Percentiles rank a stretch among this genome's conserved stretches.
Evolutionary conservation across 2,329 filamentous ascomycete species (phyloP).

Genomic region (Xylaria digitata): DNA sequence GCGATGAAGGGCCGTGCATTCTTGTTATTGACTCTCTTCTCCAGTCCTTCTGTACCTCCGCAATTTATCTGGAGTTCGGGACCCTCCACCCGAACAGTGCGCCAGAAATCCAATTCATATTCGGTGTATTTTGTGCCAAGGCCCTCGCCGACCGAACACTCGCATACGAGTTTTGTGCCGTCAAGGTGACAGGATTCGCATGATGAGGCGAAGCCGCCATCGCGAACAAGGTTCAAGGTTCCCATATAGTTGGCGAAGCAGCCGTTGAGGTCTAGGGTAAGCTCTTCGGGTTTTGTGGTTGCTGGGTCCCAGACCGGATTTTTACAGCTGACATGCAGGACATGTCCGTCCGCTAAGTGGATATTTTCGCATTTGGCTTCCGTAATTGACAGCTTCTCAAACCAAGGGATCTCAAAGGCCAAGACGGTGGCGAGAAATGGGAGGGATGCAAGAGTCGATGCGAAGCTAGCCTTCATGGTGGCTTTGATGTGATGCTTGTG

Average conservation of each 20-base stretch:
- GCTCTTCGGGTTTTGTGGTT: neutral
- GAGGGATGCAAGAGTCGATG: constrained; percentile 6
- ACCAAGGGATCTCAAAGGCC: neutral
- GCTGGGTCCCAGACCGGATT: neutral
- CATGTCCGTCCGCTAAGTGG: neutral
- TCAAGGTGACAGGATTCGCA: neutral
- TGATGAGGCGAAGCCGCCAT: constrained; percentile 3
- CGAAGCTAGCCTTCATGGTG: neutral
- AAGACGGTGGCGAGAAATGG: neutral
- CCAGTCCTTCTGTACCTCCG: too few relatives aligned
- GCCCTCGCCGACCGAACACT: neutral
- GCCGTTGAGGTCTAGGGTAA: neutral
- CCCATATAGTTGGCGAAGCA: constrained; percentile 19
- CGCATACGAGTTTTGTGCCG: constrained; percentile 3
- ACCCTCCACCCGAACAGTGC: neutral
- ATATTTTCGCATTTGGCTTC: neutral
- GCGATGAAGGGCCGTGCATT: neutral
- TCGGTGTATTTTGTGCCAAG: neutral
- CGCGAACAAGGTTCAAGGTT: neutral
- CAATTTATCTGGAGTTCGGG: too few relatives aligned
- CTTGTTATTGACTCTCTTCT: too few relatives aligned
- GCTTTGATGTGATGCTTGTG: neutral
- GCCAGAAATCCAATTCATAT: neutral
- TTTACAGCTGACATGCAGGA: neutral
- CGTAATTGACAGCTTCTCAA: neutral